These are phyloP conservation scores for Apophysomyces trapeziformis DNA, from an alignment of 371 early-diverging fungal species.

Conservation along the genomic window DNA sequence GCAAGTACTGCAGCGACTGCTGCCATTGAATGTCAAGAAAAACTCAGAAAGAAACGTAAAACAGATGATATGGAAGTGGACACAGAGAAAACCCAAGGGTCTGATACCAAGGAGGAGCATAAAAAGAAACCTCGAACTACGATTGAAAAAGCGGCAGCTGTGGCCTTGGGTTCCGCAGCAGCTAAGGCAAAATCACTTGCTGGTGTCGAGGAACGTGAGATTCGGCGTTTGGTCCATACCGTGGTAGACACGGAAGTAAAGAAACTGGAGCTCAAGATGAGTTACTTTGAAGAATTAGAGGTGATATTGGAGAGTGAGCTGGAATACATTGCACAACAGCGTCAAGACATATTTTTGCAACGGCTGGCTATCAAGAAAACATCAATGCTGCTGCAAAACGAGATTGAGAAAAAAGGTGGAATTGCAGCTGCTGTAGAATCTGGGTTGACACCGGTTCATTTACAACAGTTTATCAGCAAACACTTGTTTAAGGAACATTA, in stretches of 20 bases:
- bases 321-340: slow-evolving; percentile 80
- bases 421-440: slow-evolving; percentile 39
- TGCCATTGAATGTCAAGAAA: slow-evolving; percentile 41
- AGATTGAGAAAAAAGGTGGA: slow-evolving; percentile 47
- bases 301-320: slow-evolving; percentile 84
- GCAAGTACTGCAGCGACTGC: slow-evolving; percentile 80
- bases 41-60: slow-evolving; percentile 36
- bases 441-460: slow-evolving; percentile 44
- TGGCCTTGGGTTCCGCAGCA: slow-evolving; percentile 71
- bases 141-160: slow-evolving; percentile 65
- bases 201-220: slow-evolving; percentile 78
- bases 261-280: slow-evolving; percentile 90
- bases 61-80: slow-evolving; percentile 24
- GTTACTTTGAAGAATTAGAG: slow-evolving; percentile 92
- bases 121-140: slow-evolving; percentile 50
- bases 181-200: slow-evolving; percentile 73
- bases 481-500: slow-evolving; percentile 45
- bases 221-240: slow-evolving; percentile 76
- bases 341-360: slow-evolving; percentile 80
- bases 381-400: slow-evolving; percentile 53
- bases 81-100: slow-evolving; percentile 16
- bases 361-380: slow-evolving; percentile 70
- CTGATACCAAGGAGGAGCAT: slow-evolving; percentile 10
- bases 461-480: slow-evolving; percentile 41
- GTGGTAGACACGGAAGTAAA: slow-evolving; percentile 84